Evolutionary conservation across 2,329 filamentous ascomycete species (phyloP), one percentile per base, ranked within the genome.

Genomic region (Diatrype stigma): DNA sequence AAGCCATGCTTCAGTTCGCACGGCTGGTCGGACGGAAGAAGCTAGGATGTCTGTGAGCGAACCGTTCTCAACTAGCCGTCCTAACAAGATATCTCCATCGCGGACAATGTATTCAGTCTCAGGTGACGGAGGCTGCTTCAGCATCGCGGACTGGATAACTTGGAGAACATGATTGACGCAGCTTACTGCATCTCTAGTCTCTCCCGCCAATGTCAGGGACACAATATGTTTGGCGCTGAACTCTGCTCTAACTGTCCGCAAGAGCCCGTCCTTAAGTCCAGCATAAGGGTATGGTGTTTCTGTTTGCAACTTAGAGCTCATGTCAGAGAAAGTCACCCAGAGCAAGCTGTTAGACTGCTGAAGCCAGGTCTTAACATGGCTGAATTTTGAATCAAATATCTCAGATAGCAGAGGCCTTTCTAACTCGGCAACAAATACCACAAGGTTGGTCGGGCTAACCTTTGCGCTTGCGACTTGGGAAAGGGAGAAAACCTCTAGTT

Each of bases 271-370:
- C 26, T 50, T 50, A 7, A 51, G 6, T 6, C 47, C 45, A 10
- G 3, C 12, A 7, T 49, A 47, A 10, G 47, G 46, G 26, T 46
- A 35, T 22, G n/a, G 34, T 32, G 11, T n/a, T 37, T 16, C 12
- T 42, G 23, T 5, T 17, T 22, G 28, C n/a, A n/a, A n/a, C n/a
- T n/a, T n/a, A n/a, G n/a, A n/a, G n/a, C n/a, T 8, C 6, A n/a
- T n/a, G n/a, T n/a, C n/a, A n/a, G 50, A 48, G n/a, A n/a, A n/a
- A n/a, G 53, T 44, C 14, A 55, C 37, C 53, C 53, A 55, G 7
- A 55, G 46, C n/a, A 52, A 12, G 17, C 42, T 51, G 5, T 22
- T 23, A 3, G 46, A 37, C 2, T 19, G 42, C 37, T 47, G 35
- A 2, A 49, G 14, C 30, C 46, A 11, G 6, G 7, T 17, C 30